Evolutionary conservation across 345 rosid species (phyloP), one percentile per base, ranked within the genome.

Genomic region (Ceriops tagal): DNA sequence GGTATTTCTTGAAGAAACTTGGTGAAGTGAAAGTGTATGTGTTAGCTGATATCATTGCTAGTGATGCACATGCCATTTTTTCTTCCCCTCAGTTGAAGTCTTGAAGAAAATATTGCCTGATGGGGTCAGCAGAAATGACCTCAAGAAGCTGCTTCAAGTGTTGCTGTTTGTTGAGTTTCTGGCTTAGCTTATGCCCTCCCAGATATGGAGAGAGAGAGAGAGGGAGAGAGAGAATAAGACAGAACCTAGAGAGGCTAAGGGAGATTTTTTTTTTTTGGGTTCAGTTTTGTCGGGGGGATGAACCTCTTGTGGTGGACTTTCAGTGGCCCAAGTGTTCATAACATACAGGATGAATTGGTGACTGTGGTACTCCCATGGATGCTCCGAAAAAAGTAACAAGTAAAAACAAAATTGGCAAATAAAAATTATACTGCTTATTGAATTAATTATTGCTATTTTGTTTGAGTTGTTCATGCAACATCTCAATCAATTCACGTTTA

Each of bases 21-120:
- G 85, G 81, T 0, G 92, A 88, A 65, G 88, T 65, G 57, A 88
- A 81, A 0, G 83, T 30, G 83, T 72, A 86, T 11, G 88, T 71
- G 68, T 81, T 83, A 6, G 95, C 79, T 51, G 91, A 83, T 65
- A 89, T 60, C 82, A 89, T 78, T 47, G 95, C 85, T 55, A 81
- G 92, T 10, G 91, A 83, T 32, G 89, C 75, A 75, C 82, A 81
- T 15, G 93, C 87, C 93, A 88, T 87, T 30, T 26, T 26, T 57
- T 46, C 43, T 57, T 55, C 43, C 47, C 26, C 30, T 24, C 59
- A 24, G 16, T 11, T 10, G 28, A 56, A 11, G 49, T 3, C 49
- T 43, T 43, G 49, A 24, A 56, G 59, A 56, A 21, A 24, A 10
- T 10, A 21, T 10, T 56, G 6, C 28, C 28, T 24, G 31, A 8